These are phyloP conservation scores for Sphagnum tenellum DNA, from an alignment of 225 moss, liverwort and hornwort species.

Conservation along the genomic window DNA sequence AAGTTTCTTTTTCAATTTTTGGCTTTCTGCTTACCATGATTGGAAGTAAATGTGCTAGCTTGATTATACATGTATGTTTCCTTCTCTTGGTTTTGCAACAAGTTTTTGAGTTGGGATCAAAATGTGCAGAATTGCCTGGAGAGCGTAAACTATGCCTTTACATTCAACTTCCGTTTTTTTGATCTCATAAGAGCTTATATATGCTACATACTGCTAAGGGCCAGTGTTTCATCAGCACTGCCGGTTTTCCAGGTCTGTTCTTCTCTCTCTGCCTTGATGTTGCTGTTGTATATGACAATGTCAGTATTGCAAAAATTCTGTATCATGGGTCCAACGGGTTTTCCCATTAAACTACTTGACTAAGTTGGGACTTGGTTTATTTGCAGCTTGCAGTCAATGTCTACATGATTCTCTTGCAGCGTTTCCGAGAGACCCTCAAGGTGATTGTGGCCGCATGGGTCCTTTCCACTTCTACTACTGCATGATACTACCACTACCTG, in stretches of 20 bases:
- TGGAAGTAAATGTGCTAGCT: not conserved
- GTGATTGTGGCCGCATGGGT: constrained; percentile 3
- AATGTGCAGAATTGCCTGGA: constrained; percentile 70
- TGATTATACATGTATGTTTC: no score
- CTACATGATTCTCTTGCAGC: constrained; percentile 64
- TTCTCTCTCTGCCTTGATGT: constrained; percentile 3
- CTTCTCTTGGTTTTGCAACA: no score
- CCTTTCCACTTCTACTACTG: not conserved
- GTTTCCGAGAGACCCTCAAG: constrained; percentile 83
- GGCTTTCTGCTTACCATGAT: not conserved
- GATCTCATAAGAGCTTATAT: constrained; percentile 94
- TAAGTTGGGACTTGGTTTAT: constrained; percentile 1
- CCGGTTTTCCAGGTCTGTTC: constrained; percentile 74
- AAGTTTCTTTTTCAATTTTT: constrained; percentile 1
- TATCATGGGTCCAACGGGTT: no score
- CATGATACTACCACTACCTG: not conserved
- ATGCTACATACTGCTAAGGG: constrained; percentile 88
- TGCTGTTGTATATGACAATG: not conserved
- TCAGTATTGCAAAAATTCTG: no score
- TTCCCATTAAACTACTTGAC: no score
- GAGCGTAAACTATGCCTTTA: constrained; percentile 73
- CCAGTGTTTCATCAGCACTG: constrained; percentile 72
- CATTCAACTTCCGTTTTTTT: constrained; percentile 79
- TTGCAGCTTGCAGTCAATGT: constrained; percentile 79
- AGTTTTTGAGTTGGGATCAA: no score